Evolutionary conservation across 345 rosid species (phyloP).

Genomic region (Linum tenue): DNA sequence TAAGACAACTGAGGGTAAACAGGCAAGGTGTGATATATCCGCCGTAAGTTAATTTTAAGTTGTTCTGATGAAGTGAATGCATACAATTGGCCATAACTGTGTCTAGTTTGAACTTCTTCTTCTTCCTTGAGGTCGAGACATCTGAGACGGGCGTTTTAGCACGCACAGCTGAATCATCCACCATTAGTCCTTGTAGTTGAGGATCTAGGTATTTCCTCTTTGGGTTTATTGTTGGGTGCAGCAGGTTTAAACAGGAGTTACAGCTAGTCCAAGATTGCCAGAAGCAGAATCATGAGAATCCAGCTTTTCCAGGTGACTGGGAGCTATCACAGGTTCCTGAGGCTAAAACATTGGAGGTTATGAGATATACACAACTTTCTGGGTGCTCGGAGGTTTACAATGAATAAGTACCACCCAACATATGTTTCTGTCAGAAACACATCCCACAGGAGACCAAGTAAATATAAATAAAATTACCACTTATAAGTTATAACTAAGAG

Average conservation of each 20-base stretch:
- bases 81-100: conserved; percentile 5
- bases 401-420: background rate
- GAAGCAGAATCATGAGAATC: conserved; percentile 8
- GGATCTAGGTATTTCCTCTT: conserved; percentile 17
- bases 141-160: conserved; percentile 14
- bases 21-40: no score
- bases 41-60: no score
- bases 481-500: no score
- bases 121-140: conserved; percentile 18
- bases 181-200: conserved; percentile 2
- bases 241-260: conserved; percentile 16
- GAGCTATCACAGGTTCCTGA: background rate
- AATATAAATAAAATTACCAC: no score
- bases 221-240: conserved; percentile 17
- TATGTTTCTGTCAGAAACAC: background rate
- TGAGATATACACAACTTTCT: background rate
- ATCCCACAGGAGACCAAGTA: no score
- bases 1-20: no score
- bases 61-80: conserved; percentile 4
- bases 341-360: background rate
- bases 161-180: conserved; percentile 18
- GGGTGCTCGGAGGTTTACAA: no score
- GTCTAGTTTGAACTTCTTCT: conserved; percentile 23
- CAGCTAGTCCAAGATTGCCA: conserved; percentile 10
- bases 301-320: conserved; percentile 13